Percentiles rank a stretch among this genome's conserved stretches.
phyloP scores from a whole-genome alignment of 805 yeast genomes.

The Ogataea ramenticola region DNA sequence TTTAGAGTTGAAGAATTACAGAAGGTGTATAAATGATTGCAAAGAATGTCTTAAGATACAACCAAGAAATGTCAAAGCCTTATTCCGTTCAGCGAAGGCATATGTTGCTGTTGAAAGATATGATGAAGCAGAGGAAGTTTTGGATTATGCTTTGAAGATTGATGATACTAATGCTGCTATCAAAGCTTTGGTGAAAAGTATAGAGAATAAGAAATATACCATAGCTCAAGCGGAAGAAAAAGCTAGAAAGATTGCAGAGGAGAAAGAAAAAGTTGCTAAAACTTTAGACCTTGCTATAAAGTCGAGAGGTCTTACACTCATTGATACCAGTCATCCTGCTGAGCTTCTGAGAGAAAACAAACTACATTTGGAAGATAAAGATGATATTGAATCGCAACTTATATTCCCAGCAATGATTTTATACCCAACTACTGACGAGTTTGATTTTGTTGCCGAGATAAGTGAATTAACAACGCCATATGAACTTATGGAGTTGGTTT shows the following conservation, averaged over 20 bases:
- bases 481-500: conserved; percentile 53
- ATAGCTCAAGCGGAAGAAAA: conserved; percentile 20
- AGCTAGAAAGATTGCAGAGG: conserved; percentile 29
- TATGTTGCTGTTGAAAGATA: conserved; percentile 57
- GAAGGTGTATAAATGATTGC: conserved; percentile 84
- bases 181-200: conserved; percentile 33
- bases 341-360: conserved; percentile 48
- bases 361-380: conserved; percentile 52
- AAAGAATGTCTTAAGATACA: conserved; percentile 58
- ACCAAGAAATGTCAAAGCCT: conserved; percentile 73
- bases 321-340: conserved; percentile 46
- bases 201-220: conserved; percentile 24
- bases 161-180: conserved; percentile 58
- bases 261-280: conserved; percentile 32
- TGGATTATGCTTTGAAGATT: conserved; percentile 55
- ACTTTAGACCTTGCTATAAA: conserved; percentile 53
- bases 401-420: conserved; percentile 75
- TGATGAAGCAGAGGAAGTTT: conserved; percentile 65
- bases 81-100: conserved; percentile 79
- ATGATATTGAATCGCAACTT: conserved; percentile 69
- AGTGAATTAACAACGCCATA: conserved; percentile 64
- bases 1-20: conserved; percentile 74
- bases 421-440: conserved; percentile 79
- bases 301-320: conserved; percentile 46
- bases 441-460: conserved; percentile 70